These are phyloP conservation scores for Eucalyptus tenuipes DNA, from an alignment of 345 rosid species.

Conservation along the genomic window DNA sequence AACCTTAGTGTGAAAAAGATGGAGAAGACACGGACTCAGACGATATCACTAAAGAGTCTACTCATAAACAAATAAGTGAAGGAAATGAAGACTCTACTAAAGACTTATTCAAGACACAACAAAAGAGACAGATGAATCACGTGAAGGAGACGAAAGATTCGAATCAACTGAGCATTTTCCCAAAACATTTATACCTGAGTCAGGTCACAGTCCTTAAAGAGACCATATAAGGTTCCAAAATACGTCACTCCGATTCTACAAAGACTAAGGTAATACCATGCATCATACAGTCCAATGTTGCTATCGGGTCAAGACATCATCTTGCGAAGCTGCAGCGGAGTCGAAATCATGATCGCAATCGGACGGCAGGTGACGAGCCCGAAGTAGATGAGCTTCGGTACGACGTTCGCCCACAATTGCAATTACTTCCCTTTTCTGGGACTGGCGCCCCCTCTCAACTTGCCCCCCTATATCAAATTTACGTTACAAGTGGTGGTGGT, in stretches of 20 bases:
- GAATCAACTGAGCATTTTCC: no score
- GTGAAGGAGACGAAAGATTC: no score
- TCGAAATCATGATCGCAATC: background rate
- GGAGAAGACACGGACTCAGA: background rate
- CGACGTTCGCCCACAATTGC: background rate
- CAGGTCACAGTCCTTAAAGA: background rate
- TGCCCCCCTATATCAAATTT: background rate
- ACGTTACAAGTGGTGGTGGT: no score
- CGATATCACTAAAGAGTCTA: fast-evolving
- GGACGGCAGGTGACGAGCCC: background rate
- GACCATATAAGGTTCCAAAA: background rate
- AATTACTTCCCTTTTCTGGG: background rate
- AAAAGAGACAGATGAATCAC: no score
- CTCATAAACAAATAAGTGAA: no score
- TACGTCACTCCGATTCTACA: background rate
- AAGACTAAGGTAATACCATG: background rate
- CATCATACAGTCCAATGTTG: background rate
- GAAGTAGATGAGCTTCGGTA: background rate
- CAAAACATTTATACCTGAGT: no score
- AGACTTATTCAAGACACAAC: no score
- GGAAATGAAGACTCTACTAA: no score
- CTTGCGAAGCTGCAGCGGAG: background rate
- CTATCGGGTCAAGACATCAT: background rate
- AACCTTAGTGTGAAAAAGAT: background rate
- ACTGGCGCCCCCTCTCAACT: background rate